Conservation (phyloP, 495 filamentous ascomycete species). For the Podospora bellae-mahoneyi region DNA sequence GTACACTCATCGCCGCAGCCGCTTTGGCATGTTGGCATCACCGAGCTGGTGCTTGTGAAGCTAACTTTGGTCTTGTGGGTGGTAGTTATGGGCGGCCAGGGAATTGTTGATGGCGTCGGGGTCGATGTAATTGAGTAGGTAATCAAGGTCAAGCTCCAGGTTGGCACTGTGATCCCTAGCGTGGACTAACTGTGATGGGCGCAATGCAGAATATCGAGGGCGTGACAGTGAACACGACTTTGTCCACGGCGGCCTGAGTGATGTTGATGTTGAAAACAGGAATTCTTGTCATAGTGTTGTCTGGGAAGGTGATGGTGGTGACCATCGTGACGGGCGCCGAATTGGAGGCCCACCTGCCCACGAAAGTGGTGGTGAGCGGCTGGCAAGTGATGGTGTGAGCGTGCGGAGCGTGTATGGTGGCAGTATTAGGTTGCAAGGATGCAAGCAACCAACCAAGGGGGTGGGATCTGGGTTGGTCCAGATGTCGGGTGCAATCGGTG, state of each 20-base stretch:
- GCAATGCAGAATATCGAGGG: background rate
- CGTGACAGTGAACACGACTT: background rate
- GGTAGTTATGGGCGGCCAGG: constrained; percentile 5
- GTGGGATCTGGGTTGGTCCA: background rate
- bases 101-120: background rate
- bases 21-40: background rate
- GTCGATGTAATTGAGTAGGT: constrained; percentile 8
- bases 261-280: constrained; percentile 13
- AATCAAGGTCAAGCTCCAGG: background rate
- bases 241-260: background rate
- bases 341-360: background rate
- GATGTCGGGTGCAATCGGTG: background rate
- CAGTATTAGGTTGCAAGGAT: constrained; percentile 3
- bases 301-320: constrained; percentile 3
- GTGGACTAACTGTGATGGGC: too few relatives aligned
- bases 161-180: background rate
- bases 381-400: constrained; percentile 4
- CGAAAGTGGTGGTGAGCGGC: background rate
- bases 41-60: constrained; percentile 8
- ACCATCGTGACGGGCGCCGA: background rate
- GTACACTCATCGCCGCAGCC: constrained; percentile 5
- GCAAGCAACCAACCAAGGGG: background rate
- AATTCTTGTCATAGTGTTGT: background rate
- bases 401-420: background rate
- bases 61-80: constrained; percentile 7